Percentiles rank a stretch among this genome's conserved stretches.
Evolutionary conservation across 306 rosid genomes (phyloP).

Genomic region (Cucurbita argyrosperma): DNA sequence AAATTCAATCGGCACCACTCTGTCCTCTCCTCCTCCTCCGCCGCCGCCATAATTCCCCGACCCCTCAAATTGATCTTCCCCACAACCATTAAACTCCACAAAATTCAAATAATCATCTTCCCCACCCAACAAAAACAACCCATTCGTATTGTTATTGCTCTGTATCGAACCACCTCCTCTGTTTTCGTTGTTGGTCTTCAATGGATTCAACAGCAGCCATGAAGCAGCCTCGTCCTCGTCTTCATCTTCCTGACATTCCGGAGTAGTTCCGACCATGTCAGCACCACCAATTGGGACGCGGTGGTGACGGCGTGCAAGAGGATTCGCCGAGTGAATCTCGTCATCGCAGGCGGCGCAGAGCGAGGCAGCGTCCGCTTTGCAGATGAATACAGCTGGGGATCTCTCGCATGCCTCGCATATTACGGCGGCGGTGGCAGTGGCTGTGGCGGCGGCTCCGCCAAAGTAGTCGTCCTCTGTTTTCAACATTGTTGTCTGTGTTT

Average conservation of each 20-base stretch:
- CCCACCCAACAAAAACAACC: slow-evolving; percentile 38
- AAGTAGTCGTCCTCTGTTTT: slow-evolving; percentile 13
- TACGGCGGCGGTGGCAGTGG: slow-evolving; percentile 30
- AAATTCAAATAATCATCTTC: slow-evolving; percentile 77
- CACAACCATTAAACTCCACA: slow-evolving; percentile 51
- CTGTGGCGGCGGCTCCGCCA: background rate
- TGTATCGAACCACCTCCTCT: background rate
- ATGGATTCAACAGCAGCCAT: slow-evolving; percentile 66
- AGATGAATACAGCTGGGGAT: slow-evolving; percentile 63
- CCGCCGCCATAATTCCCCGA: slow-evolving; percentile 20
- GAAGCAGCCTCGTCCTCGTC: slow-evolving; percentile 79
- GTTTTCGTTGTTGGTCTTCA: slow-evolving; percentile 6
- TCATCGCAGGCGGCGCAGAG: slow-evolving; percentile 78
- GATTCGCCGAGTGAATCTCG: slow-evolving; percentile 82
- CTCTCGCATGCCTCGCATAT: slow-evolving; percentile 86
- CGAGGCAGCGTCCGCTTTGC: slow-evolving; percentile 85
- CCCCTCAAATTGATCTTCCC: slow-evolving; percentile 5
- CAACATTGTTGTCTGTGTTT: slow-evolving; percentile 15
- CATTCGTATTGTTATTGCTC: slow-evolving; percentile 6
- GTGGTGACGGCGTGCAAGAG: slow-evolving; percentile 85
- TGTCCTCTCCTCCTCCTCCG: slow-evolving; percentile 11
- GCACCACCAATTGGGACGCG: slow-evolving; percentile 57
- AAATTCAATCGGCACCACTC: slow-evolving; percentile 64
- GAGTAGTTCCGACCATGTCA: background rate
- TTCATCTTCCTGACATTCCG: slow-evolving; percentile 26